Base-by-base conservation (phyloP, 257 asterid genomes). In the Asclepias syriaca region DNA sequence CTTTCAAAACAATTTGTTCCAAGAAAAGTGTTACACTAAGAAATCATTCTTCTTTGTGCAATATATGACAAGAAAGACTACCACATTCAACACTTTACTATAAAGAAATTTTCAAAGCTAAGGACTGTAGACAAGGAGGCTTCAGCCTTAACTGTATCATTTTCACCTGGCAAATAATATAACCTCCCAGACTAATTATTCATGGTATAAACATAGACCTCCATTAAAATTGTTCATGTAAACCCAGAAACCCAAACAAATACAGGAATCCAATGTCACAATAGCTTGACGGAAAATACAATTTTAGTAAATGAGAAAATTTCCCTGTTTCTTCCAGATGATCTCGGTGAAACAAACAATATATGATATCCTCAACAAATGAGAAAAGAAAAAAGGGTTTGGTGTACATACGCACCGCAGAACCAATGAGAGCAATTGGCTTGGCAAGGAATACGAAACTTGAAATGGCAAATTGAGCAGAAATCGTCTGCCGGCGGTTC, bases 341-440 rank as follows among this genome's bases (percentile, higher is more conserved):
- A 53, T 59, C 40, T 59, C 19, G 19, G 32, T 13, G n/a, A 2
- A 13, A 32, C 15, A 21, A 68, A 69, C 21, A 53, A 60, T 40
- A 40, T 40, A 43, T 6, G 3, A 43, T 40, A 40, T 6, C 46
- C 48, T 1, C 48, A 11, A 43, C 48, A 43, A 43, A 43, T 43
- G 48, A 43, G 34, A 51, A 50, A n/a, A 40, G 29, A 43, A 32
- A 53, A 22, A 66, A 74, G 53, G 39, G 56, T 27, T 13, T 5
- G 51, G 21, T 9, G 68, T 21, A 27, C 29, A 14, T 2, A 79
- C 89, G 45, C 34, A 94, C 99, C 92, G 76, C 99, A 94, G 72
- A 88, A 94, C 97, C 97, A 94, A 75, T 94, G 99, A 71, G 92
- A 84, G 77, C 97, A 94, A 82, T 94, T 94, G 65, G 97, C 96